Conservation (phyloP, 768 basidiomycete genomes). For the Tremella mesenterica region DNA sequence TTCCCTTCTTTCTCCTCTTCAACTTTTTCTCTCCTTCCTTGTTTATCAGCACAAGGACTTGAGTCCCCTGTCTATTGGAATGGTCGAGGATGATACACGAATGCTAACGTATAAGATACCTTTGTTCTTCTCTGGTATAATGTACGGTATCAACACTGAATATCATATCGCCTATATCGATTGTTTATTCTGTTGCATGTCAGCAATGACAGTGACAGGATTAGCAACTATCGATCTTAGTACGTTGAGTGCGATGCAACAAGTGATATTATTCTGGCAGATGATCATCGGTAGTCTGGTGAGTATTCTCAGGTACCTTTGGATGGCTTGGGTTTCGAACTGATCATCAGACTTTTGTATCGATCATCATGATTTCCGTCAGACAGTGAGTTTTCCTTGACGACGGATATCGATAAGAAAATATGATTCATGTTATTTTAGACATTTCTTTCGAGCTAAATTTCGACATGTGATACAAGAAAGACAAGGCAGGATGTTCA, state of each 20-base stretch:
- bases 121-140: conserved; percentile 65
- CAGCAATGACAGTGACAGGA: conserved; percentile 44
- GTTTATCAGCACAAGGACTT: background rate
- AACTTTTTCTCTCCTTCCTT: background rate
- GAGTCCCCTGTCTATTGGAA: background rate
- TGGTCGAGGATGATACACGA: background rate
- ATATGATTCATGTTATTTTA: background rate
- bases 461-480: conserved; percentile 39
- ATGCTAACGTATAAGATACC: conserved; percentile 49
- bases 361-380: conserved; percentile 43
- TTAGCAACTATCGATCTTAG: conserved; percentile 44
- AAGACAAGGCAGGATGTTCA: conserved; percentile 18
- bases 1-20: background rate
- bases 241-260: conserved; percentile 41
- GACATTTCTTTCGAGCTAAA: conserved; percentile 38
- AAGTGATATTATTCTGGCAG: conserved; percentile 47
- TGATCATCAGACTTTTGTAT: conserved; percentile 30
- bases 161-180: conserved; percentile 44
- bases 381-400: conserved; percentile 17
- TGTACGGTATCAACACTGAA: conserved; percentile 70
- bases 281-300: conserved; percentile 51
- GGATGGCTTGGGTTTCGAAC: background rate
- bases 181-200: conserved; percentile 42
- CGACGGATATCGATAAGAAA: background rate
- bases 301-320: conserved; percentile 6